Evolutionary conservation across 2,329 filamentous ascomycete species (phyloP).

Genomic region (Xylariaceae sp.): DNA sequence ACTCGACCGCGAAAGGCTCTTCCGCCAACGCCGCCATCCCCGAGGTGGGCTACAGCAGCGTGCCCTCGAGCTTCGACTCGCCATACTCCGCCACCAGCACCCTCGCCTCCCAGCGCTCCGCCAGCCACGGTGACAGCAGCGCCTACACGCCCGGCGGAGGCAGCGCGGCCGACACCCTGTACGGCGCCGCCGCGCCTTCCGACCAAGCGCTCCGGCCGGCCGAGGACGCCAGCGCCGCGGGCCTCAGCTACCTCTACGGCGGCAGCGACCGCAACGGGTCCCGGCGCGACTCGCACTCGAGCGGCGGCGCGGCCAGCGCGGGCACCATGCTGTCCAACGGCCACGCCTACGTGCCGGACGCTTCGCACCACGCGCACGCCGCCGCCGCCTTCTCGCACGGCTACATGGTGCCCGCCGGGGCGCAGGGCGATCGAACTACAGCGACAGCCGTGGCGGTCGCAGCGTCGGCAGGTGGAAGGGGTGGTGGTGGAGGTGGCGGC

Average conservation of each 20-base stretch:
- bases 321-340: constrained; percentile 27
- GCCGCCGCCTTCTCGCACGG: background rate
- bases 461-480: background rate
- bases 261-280: constrained; percentile 17
- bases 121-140: constrained; percentile 7
- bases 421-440: background rate
- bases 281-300: constrained; percentile 20
- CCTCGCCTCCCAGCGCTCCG: constrained; percentile 10
- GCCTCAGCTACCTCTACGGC: constrained; percentile 25
- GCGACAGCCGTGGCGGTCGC: background rate
- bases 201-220: background rate
- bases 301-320: constrained; percentile 13
- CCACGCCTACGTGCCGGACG: constrained; percentile 28
- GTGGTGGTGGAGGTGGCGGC: constrained; percentile 6
- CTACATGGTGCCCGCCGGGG: background rate
- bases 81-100: constrained; percentile 16
- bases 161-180: constrained; percentile 11
- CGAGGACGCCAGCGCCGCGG: constrained; percentile 16
- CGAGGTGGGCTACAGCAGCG: constrained; percentile 25
- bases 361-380: background rate
- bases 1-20: constrained; percentile 16
- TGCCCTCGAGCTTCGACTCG: constrained; percentile 16
- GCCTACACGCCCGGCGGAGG: constrained; percentile 11
- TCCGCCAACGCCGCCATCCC: constrained; percentile 15
- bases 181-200: background rate